Base-by-base conservation (phyloP, 345 rosid genomes). In the Murraya koenigii region DNA sequence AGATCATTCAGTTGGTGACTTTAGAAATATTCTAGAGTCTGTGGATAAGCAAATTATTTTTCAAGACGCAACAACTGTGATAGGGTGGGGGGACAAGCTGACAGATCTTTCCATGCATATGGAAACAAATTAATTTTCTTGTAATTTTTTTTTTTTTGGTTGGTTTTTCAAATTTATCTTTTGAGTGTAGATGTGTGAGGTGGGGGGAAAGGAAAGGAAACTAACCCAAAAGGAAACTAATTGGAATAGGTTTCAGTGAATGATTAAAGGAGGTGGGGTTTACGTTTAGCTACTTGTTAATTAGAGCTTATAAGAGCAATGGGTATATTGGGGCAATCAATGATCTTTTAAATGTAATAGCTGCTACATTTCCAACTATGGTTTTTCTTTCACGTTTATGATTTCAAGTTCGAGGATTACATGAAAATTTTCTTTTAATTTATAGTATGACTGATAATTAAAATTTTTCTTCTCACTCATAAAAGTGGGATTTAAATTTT, bases 21-120 rank as follows among this genome's bases (percentile, higher is more conserved):
- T 75, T 70, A 82, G 83, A 44, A 44, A 44, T 25, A 75, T 91
- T 60, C 30, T 82, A 62, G 85, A 86, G 49, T 78, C 30, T 52
- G 84, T 88, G 71, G 96, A 90, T 76, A 72, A 75, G 60, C 82
- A 82, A 67, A 73, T 91, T 66, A 55, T 81, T 69, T 69, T 91
- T 91, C 86, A 84, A 85, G 67, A 77, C 74, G 66, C 84, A 85
- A 26, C 78, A 84, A 82, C 23, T 72, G 77, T 84, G 54, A 75
- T 28, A 69, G 73, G 20, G 23, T 33, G 35, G 25, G 59, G 36
- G 61, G 67, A 28, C 36, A 47, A 49, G 19, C 36, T 60, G 49
- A 32, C n/a, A 62, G 54, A 61, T 32, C 19, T 58, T 70, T 33
- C 69, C 49, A 44, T 44, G 49, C 49, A 44, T 44, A 44, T 44